phyloP scores from a whole-genome alignment of 257 asterid genomes.

The Capsicum rhomboideum region DNA sequence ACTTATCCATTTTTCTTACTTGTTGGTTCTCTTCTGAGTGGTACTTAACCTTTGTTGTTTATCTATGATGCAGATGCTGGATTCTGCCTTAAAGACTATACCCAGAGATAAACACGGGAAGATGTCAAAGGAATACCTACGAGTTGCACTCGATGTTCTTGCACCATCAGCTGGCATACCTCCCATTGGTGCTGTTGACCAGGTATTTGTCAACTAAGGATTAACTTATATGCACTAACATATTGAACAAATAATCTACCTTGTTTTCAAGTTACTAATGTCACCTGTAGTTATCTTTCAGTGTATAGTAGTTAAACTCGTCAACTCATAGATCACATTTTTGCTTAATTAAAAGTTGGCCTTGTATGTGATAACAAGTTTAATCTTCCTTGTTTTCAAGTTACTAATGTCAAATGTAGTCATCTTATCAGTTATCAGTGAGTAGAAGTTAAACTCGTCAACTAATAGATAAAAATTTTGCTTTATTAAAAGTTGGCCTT shows the following conservation, averaged over 20 bases:
- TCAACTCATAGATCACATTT: neutral
- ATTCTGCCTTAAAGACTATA: slow-evolving; percentile 35
- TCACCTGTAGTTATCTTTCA: neutral
- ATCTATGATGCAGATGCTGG: slow-evolving; percentile 41
- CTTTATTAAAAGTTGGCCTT: neutral
- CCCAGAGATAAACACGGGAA: slow-evolving; percentile 68
- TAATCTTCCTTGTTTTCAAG: neutral
- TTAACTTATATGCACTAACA: neutral
- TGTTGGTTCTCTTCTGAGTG: neutral
- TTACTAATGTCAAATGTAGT: neutral
- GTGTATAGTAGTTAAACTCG: neutral
- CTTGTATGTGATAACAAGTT: neutral
- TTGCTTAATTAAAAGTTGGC: neutral
- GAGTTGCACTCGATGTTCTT: slow-evolving; percentile 58
- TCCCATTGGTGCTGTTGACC: slow-evolving; percentile 67
- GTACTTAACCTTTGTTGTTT: neutral
- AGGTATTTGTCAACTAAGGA: slow-evolving; percentile 29
- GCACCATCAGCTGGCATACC: slow-evolving; percentile 85
- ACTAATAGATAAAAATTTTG: neutral
- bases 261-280: neutral
- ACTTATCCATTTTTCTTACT: neutral
- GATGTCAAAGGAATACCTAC: slow-evolving; percentile 51
- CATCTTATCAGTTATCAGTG: neutral
- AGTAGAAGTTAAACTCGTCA: neutral
- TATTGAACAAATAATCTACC: neutral